A percentile compares a stretch with the other conserved stretches of the same genome.
These are phyloP conservation scores for Pichia inconspicua DNA, from an alignment of 1,139 yeast genomes.

Conservation along the genomic window DNA sequence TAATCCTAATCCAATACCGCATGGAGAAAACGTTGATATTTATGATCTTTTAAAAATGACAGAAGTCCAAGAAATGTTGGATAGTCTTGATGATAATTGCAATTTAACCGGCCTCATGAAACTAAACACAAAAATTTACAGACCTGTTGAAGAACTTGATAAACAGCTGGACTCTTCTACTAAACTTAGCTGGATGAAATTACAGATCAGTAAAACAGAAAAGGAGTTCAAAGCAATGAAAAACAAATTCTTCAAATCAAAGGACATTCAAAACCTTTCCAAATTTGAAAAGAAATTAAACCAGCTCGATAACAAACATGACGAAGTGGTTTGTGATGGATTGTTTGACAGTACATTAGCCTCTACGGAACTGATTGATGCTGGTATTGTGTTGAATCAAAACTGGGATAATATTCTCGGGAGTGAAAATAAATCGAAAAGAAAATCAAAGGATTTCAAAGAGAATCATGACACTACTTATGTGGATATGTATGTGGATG, in stretches of 20 bases:
- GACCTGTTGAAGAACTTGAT: conserved; percentile 28
- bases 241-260: conserved; percentile 14
- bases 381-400: conserved; percentile 6
- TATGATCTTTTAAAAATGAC: conserved; percentile 36
- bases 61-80: conserved; percentile 23
- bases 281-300: conserved; percentile 13
- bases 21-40: conserved; percentile 74
- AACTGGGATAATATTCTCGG: conserved; percentile 5
- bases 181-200: conserved; percentile 23
- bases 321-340: conserved; percentile 19
- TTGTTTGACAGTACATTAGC: conserved; percentile 4
- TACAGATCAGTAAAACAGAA: conserved; percentile 28
- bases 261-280: conserved; percentile 12
- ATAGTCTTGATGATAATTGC: conserved; percentile 12
- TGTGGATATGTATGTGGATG: neutral
- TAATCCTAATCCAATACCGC: conserved; percentile 59
- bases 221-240: conserved; percentile 26
- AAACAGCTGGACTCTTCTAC: conserved; percentile 22
- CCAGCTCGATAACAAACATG: conserved; percentile 12
- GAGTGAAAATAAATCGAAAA: neutral
- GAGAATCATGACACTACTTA: neutral
- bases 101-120: conserved; percentile 11
- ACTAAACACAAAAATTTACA: conserved; percentile 10
- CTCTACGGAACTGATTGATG: conserved; percentile 3
- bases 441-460: neutral